Conservation (phyloP, 1,139 yeast genomes). For the Zygosaccharomyces sapae region DNA sequence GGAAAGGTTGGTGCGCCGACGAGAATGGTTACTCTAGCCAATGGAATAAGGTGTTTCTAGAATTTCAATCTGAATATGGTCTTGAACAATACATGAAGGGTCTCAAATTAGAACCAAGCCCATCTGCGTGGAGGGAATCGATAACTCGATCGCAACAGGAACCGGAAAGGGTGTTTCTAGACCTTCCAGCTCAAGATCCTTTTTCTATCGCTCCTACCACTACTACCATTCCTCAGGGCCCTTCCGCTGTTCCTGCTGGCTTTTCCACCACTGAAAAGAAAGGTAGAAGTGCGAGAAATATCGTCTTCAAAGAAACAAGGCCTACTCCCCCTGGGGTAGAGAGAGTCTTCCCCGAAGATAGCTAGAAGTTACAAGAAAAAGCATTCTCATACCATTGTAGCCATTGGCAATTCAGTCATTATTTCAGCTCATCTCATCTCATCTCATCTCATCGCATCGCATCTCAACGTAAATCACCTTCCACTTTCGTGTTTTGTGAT, state of each 20-base stretch:
- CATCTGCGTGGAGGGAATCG: slow-evolving; percentile 2
- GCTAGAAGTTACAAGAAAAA: background rate
- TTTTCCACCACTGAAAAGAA: background rate
- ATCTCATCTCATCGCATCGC: no score
- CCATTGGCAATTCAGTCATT: no score
- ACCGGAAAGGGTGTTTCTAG: slow-evolving; percentile 1
- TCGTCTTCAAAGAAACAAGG: background rate
- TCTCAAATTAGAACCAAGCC: slow-evolving; percentile 6
- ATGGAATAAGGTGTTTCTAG: slow-evolving; percentile 23
- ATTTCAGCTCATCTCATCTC: no score
- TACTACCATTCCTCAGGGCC: no score
- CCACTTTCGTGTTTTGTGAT: background rate
- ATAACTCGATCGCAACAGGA: background rate
- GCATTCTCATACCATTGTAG: no score
- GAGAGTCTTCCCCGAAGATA: slow-evolving; percentile 2
- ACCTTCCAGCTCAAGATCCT: background rate
- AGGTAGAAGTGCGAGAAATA: background rate
- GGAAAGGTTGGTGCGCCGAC: slow-evolving; percentile 42
- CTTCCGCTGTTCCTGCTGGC: no score
- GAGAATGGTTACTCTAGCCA: slow-evolving; percentile 17
- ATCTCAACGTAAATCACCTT: background rate
- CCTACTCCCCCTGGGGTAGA: background rate
- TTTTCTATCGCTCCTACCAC: background rate
- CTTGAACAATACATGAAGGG: slow-evolving; percentile 11
- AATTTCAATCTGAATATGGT: slow-evolving; percentile 18